Evolutionary conservation across 495 filamentous ascomycete genomes (phyloP).

Genomic region (Annulohypoxylon nitens): DNA sequence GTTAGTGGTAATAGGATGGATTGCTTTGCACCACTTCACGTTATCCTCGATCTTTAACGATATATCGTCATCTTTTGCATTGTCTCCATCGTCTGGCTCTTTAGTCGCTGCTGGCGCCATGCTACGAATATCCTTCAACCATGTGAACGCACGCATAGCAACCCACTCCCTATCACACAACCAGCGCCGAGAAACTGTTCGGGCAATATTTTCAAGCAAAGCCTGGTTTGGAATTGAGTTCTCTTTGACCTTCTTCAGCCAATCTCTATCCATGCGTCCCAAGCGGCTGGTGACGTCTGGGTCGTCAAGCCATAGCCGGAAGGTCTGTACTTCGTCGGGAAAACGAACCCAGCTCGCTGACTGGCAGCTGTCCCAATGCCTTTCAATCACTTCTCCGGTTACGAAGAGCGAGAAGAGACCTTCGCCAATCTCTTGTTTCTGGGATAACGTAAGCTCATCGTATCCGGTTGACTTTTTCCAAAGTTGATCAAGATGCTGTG

Average conservation of each 20-base stretch:
- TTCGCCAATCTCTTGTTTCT: conserved; percentile 48
- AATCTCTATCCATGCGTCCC: conserved; percentile 9
- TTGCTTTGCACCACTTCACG: not conserved
- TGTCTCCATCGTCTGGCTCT: not conserved
- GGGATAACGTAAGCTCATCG: conserved; percentile 38
- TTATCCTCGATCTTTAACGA: not conserved
- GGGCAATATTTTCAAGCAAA: conserved; percentile 10
- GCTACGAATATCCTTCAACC: not conserved
- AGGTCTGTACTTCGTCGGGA: not conserved
- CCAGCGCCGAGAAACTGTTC: conserved; percentile 13
- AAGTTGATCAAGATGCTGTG: conserved; percentile 31
- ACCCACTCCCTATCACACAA: conserved; percentile 13
- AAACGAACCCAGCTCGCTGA: not conserved
- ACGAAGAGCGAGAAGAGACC: conserved; percentile 45
- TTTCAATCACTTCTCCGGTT: conserved; percentile 37
- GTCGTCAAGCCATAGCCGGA: conserved; percentile 27
- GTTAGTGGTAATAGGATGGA: conserved; percentile 1
- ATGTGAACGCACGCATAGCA: not conserved
- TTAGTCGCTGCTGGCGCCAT: not conserved
- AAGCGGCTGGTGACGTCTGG: conserved; percentile 5
- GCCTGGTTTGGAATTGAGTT: conserved; percentile 15
- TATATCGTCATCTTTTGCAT: not conserved
- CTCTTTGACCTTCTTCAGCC: not conserved
- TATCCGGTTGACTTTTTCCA: conserved; percentile 32
- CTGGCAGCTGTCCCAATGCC: conserved; percentile 40